Evolutionary conservation across 1,284 basidiomycete species (phyloP).

Genomic region (Tilletia caries): DNA sequence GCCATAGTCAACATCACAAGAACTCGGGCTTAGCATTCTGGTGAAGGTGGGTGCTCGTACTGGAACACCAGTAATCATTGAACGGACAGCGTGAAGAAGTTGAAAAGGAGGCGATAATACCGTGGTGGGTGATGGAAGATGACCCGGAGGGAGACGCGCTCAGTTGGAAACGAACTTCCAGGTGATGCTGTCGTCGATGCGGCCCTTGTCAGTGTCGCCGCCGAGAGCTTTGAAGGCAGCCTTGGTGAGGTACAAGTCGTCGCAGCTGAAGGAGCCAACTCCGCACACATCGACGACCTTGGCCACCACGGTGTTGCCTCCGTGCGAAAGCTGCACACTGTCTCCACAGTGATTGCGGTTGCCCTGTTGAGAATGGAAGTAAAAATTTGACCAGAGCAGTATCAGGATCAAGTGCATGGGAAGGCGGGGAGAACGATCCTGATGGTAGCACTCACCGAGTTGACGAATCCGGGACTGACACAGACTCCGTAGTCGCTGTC

Average conservation of each 20-base stretch:
- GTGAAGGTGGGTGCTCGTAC: too few species aligned
- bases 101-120: too few species aligned
- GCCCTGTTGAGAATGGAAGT: background rate
- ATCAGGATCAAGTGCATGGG: background rate
- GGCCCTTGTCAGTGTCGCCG: background rate
- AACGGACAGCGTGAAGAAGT: too few species aligned
- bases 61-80: too few species aligned
- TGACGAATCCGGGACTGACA: background rate
- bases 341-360: background rate
- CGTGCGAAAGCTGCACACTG: background rate
- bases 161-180: slow-evolving; percentile 7
- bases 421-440: background rate
- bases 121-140: too few species aligned
- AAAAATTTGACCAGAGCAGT: background rate
- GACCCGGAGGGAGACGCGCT: too few species aligned
- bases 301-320: background rate
- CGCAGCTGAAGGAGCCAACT: background rate
- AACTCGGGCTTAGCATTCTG: too few species aligned
- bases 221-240: background rate
- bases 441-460: background rate
- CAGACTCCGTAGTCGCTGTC: background rate
- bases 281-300: slow-evolving; percentile 3
- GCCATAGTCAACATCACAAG: too few species aligned
- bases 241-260: background rate
- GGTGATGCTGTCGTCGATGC: background rate